Conservation (phyloP, 2,329 filamentous ascomycete species). For the Fusarium sp. region DNA sequence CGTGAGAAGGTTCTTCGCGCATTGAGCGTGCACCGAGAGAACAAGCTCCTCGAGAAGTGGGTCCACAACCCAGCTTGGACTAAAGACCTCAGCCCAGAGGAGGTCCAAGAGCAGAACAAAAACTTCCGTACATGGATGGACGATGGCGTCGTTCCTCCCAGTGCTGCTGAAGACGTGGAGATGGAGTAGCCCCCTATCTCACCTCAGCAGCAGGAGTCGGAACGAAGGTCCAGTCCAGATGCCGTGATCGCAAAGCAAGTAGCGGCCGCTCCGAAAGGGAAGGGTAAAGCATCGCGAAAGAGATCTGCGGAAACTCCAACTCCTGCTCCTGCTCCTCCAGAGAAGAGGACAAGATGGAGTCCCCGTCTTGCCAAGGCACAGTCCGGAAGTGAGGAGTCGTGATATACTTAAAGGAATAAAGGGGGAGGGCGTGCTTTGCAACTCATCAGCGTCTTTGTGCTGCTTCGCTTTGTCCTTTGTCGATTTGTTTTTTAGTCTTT, state of each 20-base stretch:
- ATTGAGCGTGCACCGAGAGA: conserved; percentile 72
- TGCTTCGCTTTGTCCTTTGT: conserved; percentile 24
- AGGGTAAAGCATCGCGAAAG: conserved; percentile 8
- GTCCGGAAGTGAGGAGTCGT: conserved; percentile 8
- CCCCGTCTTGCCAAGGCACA: conserved; percentile 10
- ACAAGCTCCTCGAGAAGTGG: conserved; percentile 81
- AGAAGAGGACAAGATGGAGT: conserved; percentile 21
- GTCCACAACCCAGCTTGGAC: conserved; percentile 85
- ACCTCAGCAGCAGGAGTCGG: conserved; percentile 18
- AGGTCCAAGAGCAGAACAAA: conserved; percentile 80
- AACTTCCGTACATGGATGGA: conserved; percentile 68
- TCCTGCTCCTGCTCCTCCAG: conserved; percentile 1
- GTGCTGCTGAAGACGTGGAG: conserved; percentile 51
- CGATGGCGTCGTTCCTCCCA: conserved; percentile 59
- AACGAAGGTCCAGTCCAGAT: conserved; percentile 1
- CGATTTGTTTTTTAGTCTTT: conserved; percentile 32
- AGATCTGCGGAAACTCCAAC: conserved; percentile 5
- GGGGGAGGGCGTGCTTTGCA: conserved; percentile 24
- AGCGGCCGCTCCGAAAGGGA: not conserved
- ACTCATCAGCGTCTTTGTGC: conserved; percentile 40
- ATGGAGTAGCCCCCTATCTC: conserved; percentile 47
- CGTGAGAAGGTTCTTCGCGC: conserved; percentile 65
- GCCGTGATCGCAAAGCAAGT: not conserved
- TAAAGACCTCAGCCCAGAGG: conserved; percentile 81
- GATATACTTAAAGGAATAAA: conserved; percentile 11